Base-by-base conservation (phyloP, 2,329 filamentous ascomycete genomes). In the Coleophoma cylindrospora region DNA sequence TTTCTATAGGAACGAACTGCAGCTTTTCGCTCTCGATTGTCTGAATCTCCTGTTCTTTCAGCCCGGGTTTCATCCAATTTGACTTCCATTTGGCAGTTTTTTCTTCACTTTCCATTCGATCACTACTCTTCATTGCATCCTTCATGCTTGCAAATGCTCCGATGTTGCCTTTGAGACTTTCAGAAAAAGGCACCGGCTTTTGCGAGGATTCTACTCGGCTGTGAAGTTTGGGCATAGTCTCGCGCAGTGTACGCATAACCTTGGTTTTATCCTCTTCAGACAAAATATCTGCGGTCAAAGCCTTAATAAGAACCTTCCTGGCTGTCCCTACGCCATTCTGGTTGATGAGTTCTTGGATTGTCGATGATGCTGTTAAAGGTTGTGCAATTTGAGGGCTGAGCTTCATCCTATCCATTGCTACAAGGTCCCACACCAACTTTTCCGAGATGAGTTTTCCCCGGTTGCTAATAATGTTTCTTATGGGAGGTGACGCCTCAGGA, bases 1-100 rank as follows among this genome's bases (percentile, higher is more conserved):
- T 55, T 17, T 64, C 55, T 32, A 66, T 34, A 10, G 65, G 59
- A 13, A 55, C 27, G 27, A 27, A 5, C 9, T 27, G 27, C 27
- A 67, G 55, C 19, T 56, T 52, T 33, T 52, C 49, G 10, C 63
- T 50, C 34, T 57, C 52, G 3, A 67, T 51, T 15, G 57, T 59
- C 34, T 65, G 48, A 34, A 65, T 60, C 32, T 62, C 57, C 36
- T 57, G 53, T 19, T 33, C 49, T 34, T 27, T 45, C 34, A 33
- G 48, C 12, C 48, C 49, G 37, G 27, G 50, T 12, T 37, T 48
- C 13, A 36, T n/a, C 36, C 40, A 36, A 12, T 9, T 47, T 37
- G 32, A 41, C 37, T 47, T 45, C 19, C 19, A 9, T 49, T 33
- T 43, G 33, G 49, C 36, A 34, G 40, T 41, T 47, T 9, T 9